Base-by-base conservation (phyloP, 2,329 filamentous ascomycete genomes). In the Stachybotrys chlorohalonatus region DNA sequence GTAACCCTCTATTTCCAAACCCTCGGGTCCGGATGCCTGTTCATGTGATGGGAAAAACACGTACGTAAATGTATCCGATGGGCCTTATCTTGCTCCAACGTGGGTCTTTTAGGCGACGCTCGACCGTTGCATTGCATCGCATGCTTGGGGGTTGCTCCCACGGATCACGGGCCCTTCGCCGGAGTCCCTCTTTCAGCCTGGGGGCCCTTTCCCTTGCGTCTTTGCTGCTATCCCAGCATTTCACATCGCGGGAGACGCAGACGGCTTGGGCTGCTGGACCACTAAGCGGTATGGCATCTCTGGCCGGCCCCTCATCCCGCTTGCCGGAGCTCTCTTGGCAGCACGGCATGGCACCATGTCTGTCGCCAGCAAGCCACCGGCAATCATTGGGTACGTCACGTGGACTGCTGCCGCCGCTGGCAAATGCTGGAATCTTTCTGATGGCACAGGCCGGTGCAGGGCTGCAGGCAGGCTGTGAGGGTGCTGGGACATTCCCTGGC, bases 351-450 rank as follows among this genome's bases (percentile, higher is more conserved):
- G 24, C 24, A 24, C 24, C 24, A 24, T 24, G 24, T 24, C 24
- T 53, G 53, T 55, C 56, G 16, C 49, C 47, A 51, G 55, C 60
- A 60, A 62, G 57, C 59, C 55, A 56, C 57, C 47, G 32, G 7
- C 36, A 24, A 56, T 62, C 63, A 63, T 61, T 60, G 58, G 59
- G 60, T 51, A 47, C 59, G 52, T 46, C 59, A 59, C 58, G 59
- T 57, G 62, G 17, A 17, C 24, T 24, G 24, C 24, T 4, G 24
- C 24, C 24, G 24, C 24, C 24, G 24, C 24, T 24, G 24, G 24
- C 24, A 24, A 24, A 24, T 24, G 24, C 24, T 24, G 24, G 24
- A 2, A 4, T 24, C 24, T 24, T 24, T 24, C 24, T 24, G 24
- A 24, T 24, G 24, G 24, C 24, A 24, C 24, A 24, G 24, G 24